Evolutionary conservation across 768 basidiomycete species (phyloP).

Genomic region (Mycena haematopus): DNA sequence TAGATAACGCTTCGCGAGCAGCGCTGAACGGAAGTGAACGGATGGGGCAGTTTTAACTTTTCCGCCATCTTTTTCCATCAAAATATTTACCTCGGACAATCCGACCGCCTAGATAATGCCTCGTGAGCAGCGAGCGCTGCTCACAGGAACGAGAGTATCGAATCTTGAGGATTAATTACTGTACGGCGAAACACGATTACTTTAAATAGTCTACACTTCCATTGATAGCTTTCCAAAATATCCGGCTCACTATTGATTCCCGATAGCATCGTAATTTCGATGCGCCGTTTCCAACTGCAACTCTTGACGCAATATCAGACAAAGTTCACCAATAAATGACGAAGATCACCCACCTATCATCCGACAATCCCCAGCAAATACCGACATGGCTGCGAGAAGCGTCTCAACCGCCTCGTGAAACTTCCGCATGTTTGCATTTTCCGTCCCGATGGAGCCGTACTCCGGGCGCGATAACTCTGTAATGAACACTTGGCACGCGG

Average conservation of each 20-base stretch:
- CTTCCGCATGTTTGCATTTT: background rate
- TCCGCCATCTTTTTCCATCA: no score
- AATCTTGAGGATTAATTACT: no score
- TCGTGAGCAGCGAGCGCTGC: no score
- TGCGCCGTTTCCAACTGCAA: slow-evolving; percentile 18
- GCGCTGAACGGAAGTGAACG: no score
- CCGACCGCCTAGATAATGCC: no score
- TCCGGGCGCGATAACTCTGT: slow-evolving; percentile 15
- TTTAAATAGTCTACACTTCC: background rate
- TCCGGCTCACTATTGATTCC: background rate
- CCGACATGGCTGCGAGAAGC: slow-evolving; percentile 18
- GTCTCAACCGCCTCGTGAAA: slow-evolving; percentile 9
- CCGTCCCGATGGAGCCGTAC: background rate
- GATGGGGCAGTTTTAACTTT: no score
- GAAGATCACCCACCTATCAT: slow-evolving; percentile 14
- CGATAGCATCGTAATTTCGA: slow-evolving; percentile 12
- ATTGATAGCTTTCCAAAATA: no score
- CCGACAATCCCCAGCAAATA: slow-evolving; percentile 17
- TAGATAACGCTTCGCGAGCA: no score
- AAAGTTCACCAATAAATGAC: background rate
- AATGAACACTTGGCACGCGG: slow-evolving; percentile 18
- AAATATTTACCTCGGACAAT: no score
- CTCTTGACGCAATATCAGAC: slow-evolving; percentile 1
- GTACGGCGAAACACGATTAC: no score
- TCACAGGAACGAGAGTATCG: no score